Base-by-base conservation (phyloP, 2,329 filamentous ascomycete genomes). In the Aspergillus sp. region DNA sequence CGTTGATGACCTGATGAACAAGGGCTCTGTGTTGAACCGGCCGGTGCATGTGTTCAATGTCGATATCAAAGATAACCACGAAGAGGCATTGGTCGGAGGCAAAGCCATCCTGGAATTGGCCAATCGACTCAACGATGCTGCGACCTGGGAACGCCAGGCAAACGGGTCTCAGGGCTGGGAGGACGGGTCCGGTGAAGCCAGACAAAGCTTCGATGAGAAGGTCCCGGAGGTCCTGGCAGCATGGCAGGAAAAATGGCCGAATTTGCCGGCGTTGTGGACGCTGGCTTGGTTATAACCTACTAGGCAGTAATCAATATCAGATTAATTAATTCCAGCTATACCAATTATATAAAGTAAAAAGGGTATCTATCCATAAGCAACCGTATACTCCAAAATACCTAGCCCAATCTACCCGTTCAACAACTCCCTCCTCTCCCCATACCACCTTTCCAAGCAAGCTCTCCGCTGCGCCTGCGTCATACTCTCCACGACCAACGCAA, bases 31-130 rank as follows among this genome's bases (percentile, higher is more conserved):
- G 3, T 74, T 98, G 48, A 98, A 98, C 66, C 77, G 88, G 2
- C 90, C 93, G 0, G 93, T 98, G 0, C 93, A 98, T 64, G 88
- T 98, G 47, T 94, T 98, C 74, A 98, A 98, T 59, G 85, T 98
- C 46, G 93, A 98, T 65, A 98, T 98, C 62, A 91, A 86, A 67
- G 93, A 98, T 70, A 98, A 97, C 62, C 93, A 97, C 62, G 91
- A 98, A 66, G 93, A 98, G 68, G 93, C 93, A 0, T 76, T 91
- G 26, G 79, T 96, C 2, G 93, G 93, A 7, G 93, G 93, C 1
- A 82, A 85, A 56, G 93, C 88, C 40, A 98, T 98, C 49, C 76
- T 97, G 34, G 93, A 98, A 61, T 76, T 98, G 33, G 93, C 93
- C 1, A 81, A 91, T 60, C 82, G 81, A 30, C 72, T 98, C 49